Percentiles rank a stretch among this genome's conserved stretches.
These are phyloP conservation scores for Pythium folliculosum DNA, from an alignment of 352 stramenopile species.

Conservation along the genomic window DNA sequence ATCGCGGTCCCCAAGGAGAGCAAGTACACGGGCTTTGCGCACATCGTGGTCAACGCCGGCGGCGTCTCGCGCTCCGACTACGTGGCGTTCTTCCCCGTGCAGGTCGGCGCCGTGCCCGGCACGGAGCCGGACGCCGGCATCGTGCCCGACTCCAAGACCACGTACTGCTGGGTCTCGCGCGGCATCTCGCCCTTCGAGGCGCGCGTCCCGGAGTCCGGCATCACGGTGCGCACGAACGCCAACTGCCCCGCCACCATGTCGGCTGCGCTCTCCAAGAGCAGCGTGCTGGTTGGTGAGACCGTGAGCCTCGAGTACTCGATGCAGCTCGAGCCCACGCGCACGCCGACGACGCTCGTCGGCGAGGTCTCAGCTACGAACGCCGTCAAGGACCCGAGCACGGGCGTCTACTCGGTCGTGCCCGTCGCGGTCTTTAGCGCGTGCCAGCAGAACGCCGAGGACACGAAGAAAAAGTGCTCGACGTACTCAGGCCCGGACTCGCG, in stretches of 20 bases:
- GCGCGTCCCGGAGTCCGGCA: slow-evolving; percentile 41
- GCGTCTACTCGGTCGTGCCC: slow-evolving; percentile 64
- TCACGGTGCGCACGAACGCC: slow-evolving; percentile 61
- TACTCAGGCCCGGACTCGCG: slow-evolving; percentile 61
- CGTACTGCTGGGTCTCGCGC: slow-evolving; percentile 69
- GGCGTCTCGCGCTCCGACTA: slow-evolving; percentile 74
- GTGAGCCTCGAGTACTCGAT: slow-evolving; percentile 66
- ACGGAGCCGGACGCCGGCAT: slow-evolving; percentile 44
- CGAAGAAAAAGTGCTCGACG: slow-evolving; percentile 57
- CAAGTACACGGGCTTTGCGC: slow-evolving; percentile 79
- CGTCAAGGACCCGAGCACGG: slow-evolving; percentile 49
- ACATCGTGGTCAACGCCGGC: slow-evolving; percentile 65
- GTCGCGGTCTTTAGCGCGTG: slow-evolving; percentile 75
- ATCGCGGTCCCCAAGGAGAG: slow-evolving; percentile 72
- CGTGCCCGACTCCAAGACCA: slow-evolving; percentile 61
- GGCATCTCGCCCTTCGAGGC: slow-evolving; percentile 65
- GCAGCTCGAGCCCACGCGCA: slow-evolving; percentile 54
- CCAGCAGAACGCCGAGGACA: slow-evolving; percentile 44
- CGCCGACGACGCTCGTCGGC: slow-evolving; percentile 58
- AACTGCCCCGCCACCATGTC: slow-evolving; percentile 73
- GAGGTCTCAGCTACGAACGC: slow-evolving; percentile 64
- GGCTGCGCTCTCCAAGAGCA: slow-evolving; percentile 53
- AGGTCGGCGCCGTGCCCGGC: slow-evolving; percentile 65
- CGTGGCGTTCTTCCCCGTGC: slow-evolving; percentile 77
- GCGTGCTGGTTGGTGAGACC: slow-evolving; percentile 47